Evolutionary conservation across 164 flowering plant genomes (phyloP).

Genomic region (Magnolia officinalis): DNA sequence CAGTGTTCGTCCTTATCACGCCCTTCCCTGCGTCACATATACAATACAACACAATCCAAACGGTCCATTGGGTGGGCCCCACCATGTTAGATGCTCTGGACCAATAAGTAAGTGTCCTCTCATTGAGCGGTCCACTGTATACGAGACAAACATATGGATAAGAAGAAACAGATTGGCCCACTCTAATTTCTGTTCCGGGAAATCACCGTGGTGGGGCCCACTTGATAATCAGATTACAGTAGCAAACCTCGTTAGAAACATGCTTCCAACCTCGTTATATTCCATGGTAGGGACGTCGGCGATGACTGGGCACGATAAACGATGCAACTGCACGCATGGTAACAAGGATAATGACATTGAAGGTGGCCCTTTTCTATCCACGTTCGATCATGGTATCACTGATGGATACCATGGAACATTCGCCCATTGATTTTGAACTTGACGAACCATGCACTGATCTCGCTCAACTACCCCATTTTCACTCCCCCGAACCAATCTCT

Average conservation of each 20-base stretch:
- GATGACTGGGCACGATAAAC: neutral
- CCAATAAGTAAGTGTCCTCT: too few relatives aligned
- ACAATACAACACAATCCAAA: too few relatives aligned
- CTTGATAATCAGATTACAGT: neutral
- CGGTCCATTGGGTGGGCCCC: too few relatives aligned
- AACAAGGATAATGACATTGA: neutral
- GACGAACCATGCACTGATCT: neutral
- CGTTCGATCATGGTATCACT: neutral
- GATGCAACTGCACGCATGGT: neutral
- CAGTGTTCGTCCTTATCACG: too few relatives aligned
- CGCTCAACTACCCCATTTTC: neutral
- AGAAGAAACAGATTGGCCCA: too few relatives aligned
- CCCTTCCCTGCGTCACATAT: too few relatives aligned
- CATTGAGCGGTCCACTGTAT: too few relatives aligned
- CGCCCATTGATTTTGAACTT: neutral
- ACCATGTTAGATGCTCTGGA: too few relatives aligned
- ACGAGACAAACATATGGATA: too few relatives aligned
- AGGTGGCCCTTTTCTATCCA: neutral
- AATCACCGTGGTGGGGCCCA: too few relatives aligned
- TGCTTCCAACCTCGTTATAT: neutral
- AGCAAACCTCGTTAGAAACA: neutral
- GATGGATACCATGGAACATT: neutral
- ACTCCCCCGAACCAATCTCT: neutral
- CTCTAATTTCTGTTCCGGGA: too few relatives aligned
- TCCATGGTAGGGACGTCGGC: neutral